Base-by-base conservation (phyloP, 106 monocot species). In the Apostasia ramifera region DNA sequence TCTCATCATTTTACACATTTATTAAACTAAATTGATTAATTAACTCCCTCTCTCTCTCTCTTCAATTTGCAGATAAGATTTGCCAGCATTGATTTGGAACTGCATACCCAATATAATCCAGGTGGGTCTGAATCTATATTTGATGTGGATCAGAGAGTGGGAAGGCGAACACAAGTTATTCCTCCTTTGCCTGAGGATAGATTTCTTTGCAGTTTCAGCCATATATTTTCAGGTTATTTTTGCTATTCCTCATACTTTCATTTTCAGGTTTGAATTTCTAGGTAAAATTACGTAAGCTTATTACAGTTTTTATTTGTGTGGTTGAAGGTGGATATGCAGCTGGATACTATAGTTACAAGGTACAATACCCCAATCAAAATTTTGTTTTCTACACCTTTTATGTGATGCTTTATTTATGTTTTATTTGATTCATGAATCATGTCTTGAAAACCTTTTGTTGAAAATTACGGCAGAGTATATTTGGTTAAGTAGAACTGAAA, bases 321-420 rank as follows among this genome's bases (percentile, higher is more conserved):
- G 54, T 44, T 73, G 13, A 61, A 98, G 97, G 97, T 83, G 97
- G 92, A 61, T 98, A 98, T 90, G 92, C 92, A 59, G 97, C 97
- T 81, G 97, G 97, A 69, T 98, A 98, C 73, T 98, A 98, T 74
- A 98, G 97, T 71, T 98, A 98, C 83, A 98, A 98, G 97, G 97
- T 98, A 79, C 1, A 11, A 26, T 37, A 60, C 14, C 12, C 9
- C 10, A 8, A 12, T 2, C 6, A 53, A 4, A 26, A 26, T 26
- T 26, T 26, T 26, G 26, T 26, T 26, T 26, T 26, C 26, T 26
- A 26, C 26, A 26, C 26, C 26, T 26, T 26, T 26, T 26, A 26
- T 26, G 26, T 26, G 26, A 26, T 26, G 26, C 26, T 26, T 26
- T 26, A 26, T 26, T 26, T 26, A 26, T 26, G 26, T 26, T 26